Percentiles rank a stretch among this genome's conserved stretches.
Conservation (phyloP, 2,329 filamentous ascomycete genomes). For the Fusarium chlamydosporum region DNA sequence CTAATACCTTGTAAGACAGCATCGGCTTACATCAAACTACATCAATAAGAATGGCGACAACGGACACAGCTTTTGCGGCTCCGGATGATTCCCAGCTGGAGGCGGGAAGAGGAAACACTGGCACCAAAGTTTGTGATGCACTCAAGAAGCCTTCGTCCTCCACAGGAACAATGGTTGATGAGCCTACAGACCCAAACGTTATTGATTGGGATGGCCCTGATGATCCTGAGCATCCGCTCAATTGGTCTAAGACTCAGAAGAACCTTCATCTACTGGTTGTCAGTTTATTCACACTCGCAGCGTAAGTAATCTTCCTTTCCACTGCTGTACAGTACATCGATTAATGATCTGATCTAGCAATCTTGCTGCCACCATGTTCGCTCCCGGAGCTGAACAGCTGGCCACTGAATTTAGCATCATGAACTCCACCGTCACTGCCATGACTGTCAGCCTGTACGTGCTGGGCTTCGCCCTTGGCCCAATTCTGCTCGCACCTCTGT, state of each 20-base stretch:
- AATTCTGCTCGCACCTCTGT: slow-evolving; percentile 39
- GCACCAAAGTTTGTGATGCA: too few relatives aligned
- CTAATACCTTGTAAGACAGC: background rate
- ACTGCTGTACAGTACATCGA: too few relatives aligned
- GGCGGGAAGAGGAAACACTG: background rate
- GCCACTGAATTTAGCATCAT: slow-evolving; percentile 34
- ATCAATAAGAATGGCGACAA: background rate
- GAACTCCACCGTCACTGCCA: slow-evolving; percentile 13
- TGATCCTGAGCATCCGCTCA: slow-evolving; percentile 73
- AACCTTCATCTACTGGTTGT: slow-evolving; percentile 62
- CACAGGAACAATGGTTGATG: slow-evolving; percentile 4
- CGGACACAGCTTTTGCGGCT: too few relatives aligned
- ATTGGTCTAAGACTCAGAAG: slow-evolving; percentile 68
- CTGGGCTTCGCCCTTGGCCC: slow-evolving; percentile 42
- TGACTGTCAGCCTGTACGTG: slow-evolving; percentile 37
- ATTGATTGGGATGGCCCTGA: slow-evolving; percentile 72
- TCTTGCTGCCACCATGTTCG: slow-evolving; percentile 46
- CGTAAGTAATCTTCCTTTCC: slow-evolving; percentile 11
- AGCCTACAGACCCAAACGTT: slow-evolving; percentile 45
- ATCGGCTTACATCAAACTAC: background rate
- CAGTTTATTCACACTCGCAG: slow-evolving; percentile 59
- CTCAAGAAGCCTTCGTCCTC: slow-evolving; percentile 11
- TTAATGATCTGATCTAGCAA: slow-evolving; percentile 13
- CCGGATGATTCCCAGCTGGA: background rate
- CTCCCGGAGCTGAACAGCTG: slow-evolving; percentile 36